Conservation (phyloP, 192 early-diverging fungal genomes). For the Kappamyces sp. region DNA sequence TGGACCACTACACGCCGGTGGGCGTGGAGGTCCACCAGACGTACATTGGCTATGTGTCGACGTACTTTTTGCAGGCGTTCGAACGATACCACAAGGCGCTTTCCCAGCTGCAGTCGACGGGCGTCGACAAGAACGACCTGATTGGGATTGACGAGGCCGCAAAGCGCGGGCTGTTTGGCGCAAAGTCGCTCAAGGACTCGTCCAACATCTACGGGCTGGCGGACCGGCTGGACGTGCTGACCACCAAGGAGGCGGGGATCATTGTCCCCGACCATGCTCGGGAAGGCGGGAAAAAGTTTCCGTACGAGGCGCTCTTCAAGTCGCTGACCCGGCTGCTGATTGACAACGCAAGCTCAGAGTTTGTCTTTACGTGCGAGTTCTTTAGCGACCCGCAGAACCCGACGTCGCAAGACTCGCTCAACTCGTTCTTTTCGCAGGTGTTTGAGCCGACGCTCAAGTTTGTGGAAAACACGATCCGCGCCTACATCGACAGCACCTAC, state of each 20-base stretch:
- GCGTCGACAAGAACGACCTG: slow-evolving; percentile 79
- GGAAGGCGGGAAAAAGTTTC: slow-evolving; percentile 63
- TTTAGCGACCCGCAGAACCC: slow-evolving; percentile 61
- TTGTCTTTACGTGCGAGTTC: slow-evolving; percentile 87
- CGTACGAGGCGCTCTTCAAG: slow-evolving; percentile 88
- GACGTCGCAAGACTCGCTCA: slow-evolving; percentile 16
- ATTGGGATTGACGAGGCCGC: slow-evolving; percentile 78
- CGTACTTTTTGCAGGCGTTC: slow-evolving; percentile 87
- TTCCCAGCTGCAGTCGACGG: slow-evolving; percentile 64
- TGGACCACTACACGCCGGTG: slow-evolving; percentile 80
- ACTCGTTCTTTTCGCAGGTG: slow-evolving; percentile 72
- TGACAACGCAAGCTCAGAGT: slow-evolving; percentile 94
- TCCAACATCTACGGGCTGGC: slow-evolving; percentile 80
- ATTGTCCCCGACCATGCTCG: slow-evolving; percentile 78
- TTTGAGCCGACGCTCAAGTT: slow-evolving; percentile 80
- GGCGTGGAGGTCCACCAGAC: slow-evolving; percentile 80
- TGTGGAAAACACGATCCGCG: slow-evolving; percentile 53
- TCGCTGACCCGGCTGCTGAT: slow-evolving; percentile 85
- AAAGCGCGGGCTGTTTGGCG: slow-evolving; percentile 47
- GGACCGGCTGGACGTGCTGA: slow-evolving; percentile 71
- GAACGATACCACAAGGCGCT: slow-evolving; percentile 78
- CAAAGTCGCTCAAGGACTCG: slow-evolving; percentile 62
- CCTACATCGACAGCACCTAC: slow-evolving; percentile 67
- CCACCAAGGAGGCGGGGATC: slow-evolving; percentile 71
- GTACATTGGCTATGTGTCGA: slow-evolving; percentile 78